Evolutionary conservation across 495 filamentous ascomycete genomes (phyloP).

Genomic region (Hypoxylon subgilvum): DNA sequence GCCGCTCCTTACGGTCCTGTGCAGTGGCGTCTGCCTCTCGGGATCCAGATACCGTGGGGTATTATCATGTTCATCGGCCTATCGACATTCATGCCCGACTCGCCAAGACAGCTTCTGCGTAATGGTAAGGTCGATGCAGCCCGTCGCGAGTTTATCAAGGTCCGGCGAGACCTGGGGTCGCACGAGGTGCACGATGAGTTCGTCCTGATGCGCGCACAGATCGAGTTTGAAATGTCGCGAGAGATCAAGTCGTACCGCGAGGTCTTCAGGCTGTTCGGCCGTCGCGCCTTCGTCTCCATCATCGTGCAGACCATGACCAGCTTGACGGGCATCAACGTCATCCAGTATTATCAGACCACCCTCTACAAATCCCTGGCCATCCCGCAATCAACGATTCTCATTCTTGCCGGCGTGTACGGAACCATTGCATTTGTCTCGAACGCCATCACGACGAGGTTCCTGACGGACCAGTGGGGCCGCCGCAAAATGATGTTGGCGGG

Average conservation of each 20-base stretch:
- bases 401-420: conserved; percentile 62
- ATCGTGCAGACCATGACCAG: conserved; percentile 65
- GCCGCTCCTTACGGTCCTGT: conserved; percentile 60
- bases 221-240: conserved; percentile 65
- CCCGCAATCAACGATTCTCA: conserved; percentile 56
- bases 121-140: conserved; percentile 59
- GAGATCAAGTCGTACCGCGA: conserved; percentile 60
- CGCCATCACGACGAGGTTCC: conserved; percentile 56
- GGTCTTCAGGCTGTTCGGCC: conserved; percentile 59
- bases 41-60: conserved; percentile 65
- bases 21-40: conserved; percentile 65
- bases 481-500: conserved; percentile 65
- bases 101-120: conserved; percentile 62
- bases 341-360: conserved; percentile 48
- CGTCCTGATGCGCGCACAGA: conserved; percentile 60
- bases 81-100: conserved; percentile 65
- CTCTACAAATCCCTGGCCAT: conserved; percentile 65
- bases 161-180: conserved; percentile 55
- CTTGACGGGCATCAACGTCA: conserved; percentile 64
- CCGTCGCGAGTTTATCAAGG: conserved; percentile 54
- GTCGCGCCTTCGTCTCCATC: conserved; percentile 60
- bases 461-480: conserved; percentile 67
- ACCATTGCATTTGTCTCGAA: conserved; percentile 62
- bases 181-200: conserved; percentile 62
- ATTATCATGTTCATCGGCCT: conserved; percentile 63